Evolutionary conservation across 768 basidiomycete genomes (phyloP).

Genomic region (Tremella yokohamensis): DNA sequence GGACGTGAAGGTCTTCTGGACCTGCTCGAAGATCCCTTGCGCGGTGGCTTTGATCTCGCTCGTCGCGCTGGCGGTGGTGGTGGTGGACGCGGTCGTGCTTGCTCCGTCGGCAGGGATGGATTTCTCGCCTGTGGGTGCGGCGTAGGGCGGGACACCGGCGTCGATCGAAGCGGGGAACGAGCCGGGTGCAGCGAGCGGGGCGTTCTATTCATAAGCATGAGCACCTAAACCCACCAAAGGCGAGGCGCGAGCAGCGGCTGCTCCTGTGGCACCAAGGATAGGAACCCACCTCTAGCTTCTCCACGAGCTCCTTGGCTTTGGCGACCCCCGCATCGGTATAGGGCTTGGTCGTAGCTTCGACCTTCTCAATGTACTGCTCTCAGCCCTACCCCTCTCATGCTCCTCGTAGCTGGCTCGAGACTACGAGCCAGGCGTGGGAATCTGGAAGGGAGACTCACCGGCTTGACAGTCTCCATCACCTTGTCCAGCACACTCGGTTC

Average conservation of each 20-base stretch:
- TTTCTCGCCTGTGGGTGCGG: not conserved
- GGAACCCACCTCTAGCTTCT: conserved; percentile 39
- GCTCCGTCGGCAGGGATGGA: not conserved
- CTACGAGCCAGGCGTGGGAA: no score
- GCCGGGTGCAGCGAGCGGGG: not conserved
- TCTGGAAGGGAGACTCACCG: conserved; percentile 28
- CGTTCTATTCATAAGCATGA: not conserved
- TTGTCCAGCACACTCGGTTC: conserved; percentile 27
- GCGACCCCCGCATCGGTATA: conserved; percentile 42
- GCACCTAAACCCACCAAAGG: not conserved
- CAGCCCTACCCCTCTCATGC: not conserved
- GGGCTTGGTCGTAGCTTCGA: conserved; percentile 25
- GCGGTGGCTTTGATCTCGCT: conserved; percentile 1
- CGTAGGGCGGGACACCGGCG: not conserved
- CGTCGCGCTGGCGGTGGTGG: conserved; percentile 3
- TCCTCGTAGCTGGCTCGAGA: no score
- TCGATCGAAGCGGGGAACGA: not conserved
- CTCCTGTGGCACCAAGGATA: not conserved
- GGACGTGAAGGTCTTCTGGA: conserved; percentile 10
- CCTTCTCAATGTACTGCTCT: conserved; percentile 34
- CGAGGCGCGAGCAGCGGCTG: not conserved
- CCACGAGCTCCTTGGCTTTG: conserved; percentile 43
- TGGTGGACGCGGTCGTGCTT: not conserved
- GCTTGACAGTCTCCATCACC: conserved; percentile 33
- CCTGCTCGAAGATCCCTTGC: conserved; percentile 29